Evolutionary conservation across 768 basidiomycete species (phyloP).

Genomic region (Boletus tomentosulus): DNA sequence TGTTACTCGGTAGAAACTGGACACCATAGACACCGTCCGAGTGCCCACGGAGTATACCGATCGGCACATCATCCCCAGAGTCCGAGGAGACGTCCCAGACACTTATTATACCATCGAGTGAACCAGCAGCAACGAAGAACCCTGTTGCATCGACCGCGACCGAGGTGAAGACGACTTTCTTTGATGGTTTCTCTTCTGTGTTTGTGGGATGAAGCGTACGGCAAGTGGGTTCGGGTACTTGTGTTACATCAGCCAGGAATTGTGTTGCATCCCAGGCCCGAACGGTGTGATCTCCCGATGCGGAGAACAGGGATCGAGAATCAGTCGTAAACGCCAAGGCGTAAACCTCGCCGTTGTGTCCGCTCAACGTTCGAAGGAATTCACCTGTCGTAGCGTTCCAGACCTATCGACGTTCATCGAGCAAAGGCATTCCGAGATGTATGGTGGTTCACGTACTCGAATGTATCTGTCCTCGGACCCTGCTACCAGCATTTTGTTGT

Average conservation of each 20-base stretch:
- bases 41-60: conserved; percentile 25
- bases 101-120: conserved; percentile 48
- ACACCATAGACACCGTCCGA: conserved; percentile 29
- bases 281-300: conserved; percentile 35
- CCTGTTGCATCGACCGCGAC: conserved; percentile 31
- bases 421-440: background rate
- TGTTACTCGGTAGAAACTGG: conserved; percentile 26
- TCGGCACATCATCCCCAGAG: conserved; percentile 18
- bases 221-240: conserved; percentile 14
- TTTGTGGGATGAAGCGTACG: conserved; percentile 19
- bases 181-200: conserved; percentile 12
- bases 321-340: conserved; percentile 33
- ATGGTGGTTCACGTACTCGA: conserved; percentile 21
- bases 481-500: conserved; percentile 28
- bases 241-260: conserved; percentile 17
- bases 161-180: conserved; percentile 29
- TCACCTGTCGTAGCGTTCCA: conserved; percentile 25
- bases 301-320: conserved; percentile 33
- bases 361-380: conserved; percentile 28
- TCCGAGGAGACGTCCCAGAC: conserved; percentile 48
- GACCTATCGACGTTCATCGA: conserved; percentile 17
- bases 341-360: conserved; percentile 35
- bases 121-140: conserved; percentile 47
- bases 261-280: conserved; percentile 33
- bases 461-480: conserved; percentile 34